These are phyloP conservation scores for Fusarium sulawesiense DNA, from an alignment of 2,329 filamentous ascomycete species.

Conservation along the genomic window DNA sequence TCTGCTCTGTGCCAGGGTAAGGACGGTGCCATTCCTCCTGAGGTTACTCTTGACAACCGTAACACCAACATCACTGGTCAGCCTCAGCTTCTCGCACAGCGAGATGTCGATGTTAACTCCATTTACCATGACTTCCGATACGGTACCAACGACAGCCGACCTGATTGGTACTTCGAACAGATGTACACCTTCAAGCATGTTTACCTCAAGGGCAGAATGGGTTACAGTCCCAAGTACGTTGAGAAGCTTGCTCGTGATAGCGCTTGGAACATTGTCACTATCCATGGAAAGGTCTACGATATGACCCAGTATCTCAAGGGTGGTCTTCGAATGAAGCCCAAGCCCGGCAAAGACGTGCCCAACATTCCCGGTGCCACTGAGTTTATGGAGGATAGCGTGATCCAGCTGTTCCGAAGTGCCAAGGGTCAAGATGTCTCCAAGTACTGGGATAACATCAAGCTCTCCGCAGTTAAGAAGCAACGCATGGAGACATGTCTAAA, in stretches of 20 bases:
- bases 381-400: conserved; percentile 83
- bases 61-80: conserved; percentile 79
- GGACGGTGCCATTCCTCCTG: conserved; percentile 70
- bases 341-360: conserved; percentile 62
- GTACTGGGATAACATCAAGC: conserved; percentile 78
- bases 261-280: conserved; percentile 77
- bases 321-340: conserved; percentile 73
- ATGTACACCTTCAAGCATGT: conserved; percentile 80
- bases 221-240: conserved; percentile 83
- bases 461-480: conserved; percentile 66
- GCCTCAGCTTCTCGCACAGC: conserved; percentile 68
- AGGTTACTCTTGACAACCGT: conserved; percentile 87
- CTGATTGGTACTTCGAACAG: conserved; percentile 93
- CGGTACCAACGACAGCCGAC: conserved; percentile 82
- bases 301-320: conserved; percentile 84
- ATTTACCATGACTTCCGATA: conserved; percentile 93
- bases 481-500: conserved; percentile 87
- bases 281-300: conserved; percentile 87
- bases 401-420: conserved; percentile 79
- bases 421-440: conserved; percentile 85
- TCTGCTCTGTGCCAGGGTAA: conserved; percentile 88
- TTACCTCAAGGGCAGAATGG: conserved; percentile 88
- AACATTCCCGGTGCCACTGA: conserved; percentile 67
- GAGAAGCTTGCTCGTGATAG: conserved; percentile 73
- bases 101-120: conserved; percentile 74